These are phyloP conservation scores for Trametopsis cervina DNA, from an alignment of 768 basidiomycete species.

Conservation along the genomic window DNA sequence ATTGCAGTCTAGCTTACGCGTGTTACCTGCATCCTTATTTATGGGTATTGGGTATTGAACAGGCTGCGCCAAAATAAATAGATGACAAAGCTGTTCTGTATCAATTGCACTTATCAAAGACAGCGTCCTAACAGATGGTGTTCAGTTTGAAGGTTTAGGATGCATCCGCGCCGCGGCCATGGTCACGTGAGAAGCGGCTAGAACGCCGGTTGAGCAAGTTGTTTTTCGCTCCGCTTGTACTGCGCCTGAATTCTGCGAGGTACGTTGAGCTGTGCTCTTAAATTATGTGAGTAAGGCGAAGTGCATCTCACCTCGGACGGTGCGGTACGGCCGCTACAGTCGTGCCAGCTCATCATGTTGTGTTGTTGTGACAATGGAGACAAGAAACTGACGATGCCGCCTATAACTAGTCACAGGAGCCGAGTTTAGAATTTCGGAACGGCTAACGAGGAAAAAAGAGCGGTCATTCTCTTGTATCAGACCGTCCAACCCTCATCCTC, in stretches of 20 bases:
- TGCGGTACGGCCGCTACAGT: neutral
- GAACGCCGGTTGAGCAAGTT: too few relatives aligned
- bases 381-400: neutral
- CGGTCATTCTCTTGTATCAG: neutral
- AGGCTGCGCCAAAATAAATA: too few relatives aligned
- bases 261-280: neutral
- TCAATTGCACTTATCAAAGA: too few relatives aligned
- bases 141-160: too few relatives aligned
- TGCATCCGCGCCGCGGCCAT: too few relatives aligned
- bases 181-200: too few relatives aligned
- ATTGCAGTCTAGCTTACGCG: too few relatives aligned
- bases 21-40: too few relatives aligned
- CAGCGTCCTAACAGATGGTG: too few relatives aligned
- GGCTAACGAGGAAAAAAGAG: neutral
- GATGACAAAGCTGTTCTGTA: too few relatives aligned
- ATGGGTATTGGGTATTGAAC: too few relatives aligned
- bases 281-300: neutral
- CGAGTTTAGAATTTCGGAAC: neutral
- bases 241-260: neutral
- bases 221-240: neutral
- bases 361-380: neutral
- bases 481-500: neutral
- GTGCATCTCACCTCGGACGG: too few relatives aligned
- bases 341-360: neutral
- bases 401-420: neutral